Percentiles rank a stretch among this genome's conserved stretches.
Evolutionary conservation across 345 rosid genomes (phyloP).

Genomic region (Sisymbrium altissimum): DNA sequence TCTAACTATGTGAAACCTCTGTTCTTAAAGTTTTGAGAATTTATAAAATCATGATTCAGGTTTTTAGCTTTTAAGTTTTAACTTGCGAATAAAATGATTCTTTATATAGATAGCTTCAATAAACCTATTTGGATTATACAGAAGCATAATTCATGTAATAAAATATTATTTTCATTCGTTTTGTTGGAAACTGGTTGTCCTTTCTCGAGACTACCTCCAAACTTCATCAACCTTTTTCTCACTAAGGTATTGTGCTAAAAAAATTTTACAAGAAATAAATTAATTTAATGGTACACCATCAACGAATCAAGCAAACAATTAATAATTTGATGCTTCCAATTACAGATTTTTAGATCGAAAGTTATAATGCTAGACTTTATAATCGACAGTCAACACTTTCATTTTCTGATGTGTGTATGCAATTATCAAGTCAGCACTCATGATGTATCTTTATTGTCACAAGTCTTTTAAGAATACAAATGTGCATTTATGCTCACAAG

Average conservation of each 20-base stretch:
- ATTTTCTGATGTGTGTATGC: not conserved
- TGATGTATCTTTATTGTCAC: constrained; percentile 1
- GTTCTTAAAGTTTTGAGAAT: not conserved
- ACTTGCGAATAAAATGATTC: not conserved
- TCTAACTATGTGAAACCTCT: not conserved
- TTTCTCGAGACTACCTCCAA: not conserved
- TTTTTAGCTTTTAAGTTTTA: not conserved
- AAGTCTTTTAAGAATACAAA: constrained; percentile 20
- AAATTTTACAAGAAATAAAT: not conserved
- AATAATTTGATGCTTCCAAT: no score
- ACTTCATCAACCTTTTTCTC: no score
- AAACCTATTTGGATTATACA: not conserved
- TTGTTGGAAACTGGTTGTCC: not conserved
- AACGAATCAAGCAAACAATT: no score
- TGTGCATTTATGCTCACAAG: constrained; percentile 20
- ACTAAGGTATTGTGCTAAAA: no score
- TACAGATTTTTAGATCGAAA: not conserved
- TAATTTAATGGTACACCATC: not conserved
- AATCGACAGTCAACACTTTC: not conserved
- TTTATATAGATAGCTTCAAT: not conserved
- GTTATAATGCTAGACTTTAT: not conserved
- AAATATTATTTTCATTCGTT: not conserved
- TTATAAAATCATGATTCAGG: not conserved
- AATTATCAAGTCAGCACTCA: not conserved
- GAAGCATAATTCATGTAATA: not conserved